phyloP scores from a whole-genome alignment of 495 filamentous ascomycete species.

The Neurospora sublineolata region DNA sequence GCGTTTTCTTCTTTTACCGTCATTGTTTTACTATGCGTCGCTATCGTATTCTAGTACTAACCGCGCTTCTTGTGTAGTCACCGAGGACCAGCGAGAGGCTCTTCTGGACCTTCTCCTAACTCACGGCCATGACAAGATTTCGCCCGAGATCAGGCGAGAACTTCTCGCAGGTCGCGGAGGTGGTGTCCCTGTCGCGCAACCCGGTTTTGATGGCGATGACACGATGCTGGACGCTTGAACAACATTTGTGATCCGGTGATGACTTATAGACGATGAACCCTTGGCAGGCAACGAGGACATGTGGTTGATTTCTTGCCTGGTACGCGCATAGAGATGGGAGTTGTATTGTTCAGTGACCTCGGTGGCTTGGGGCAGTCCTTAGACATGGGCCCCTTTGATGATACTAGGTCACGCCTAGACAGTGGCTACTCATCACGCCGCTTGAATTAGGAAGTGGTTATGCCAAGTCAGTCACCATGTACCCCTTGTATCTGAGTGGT shows the following conservation, averaged over 20 bases:
- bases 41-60: not conserved
- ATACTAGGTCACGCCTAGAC: not conserved
- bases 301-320: not conserved
- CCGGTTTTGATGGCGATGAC: slow-evolving; percentile 65
- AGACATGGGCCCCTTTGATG: not conserved
- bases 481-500: not conserved
- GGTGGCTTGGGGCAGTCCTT: not conserved
- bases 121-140: slow-evolving; percentile 79
- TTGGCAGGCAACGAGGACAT: not conserved
- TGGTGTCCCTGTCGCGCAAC: slow-evolving; percentile 55
- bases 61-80: slow-evolving; percentile 7
- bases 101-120: slow-evolving; percentile 78
- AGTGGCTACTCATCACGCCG: not conserved
- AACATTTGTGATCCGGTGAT: not conserved
- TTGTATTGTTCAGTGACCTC: not conserved
- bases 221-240: slow-evolving; percentile 53
- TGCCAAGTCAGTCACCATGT: not conserved
- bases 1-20: slow-evolving; percentile 32
- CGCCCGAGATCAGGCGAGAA: slow-evolving; percentile 84
- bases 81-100: slow-evolving; percentile 72
- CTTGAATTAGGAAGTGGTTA: not conserved
- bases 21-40: not conserved
- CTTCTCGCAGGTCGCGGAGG: slow-evolving; percentile 79
- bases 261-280: not conserved
- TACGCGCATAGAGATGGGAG: not conserved